Conservation (phyloP, 306 rosid genomes). For the Cicer arietinum region DNA sequence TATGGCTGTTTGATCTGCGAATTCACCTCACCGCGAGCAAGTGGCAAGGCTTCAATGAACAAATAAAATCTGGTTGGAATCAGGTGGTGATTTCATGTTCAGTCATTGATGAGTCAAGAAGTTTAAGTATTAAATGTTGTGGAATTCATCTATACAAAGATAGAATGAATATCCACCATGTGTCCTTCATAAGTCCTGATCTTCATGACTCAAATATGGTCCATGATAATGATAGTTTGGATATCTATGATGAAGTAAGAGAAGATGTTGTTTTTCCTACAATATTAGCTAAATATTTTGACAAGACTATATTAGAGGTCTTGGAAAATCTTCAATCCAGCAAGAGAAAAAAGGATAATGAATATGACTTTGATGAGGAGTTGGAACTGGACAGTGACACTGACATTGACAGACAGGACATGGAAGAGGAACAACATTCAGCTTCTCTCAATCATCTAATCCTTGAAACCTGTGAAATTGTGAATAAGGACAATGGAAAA, state of each 20-base stretch:
- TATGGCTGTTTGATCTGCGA: conserved; percentile 40
- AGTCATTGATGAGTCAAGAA: background rate
- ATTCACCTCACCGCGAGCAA: background rate
- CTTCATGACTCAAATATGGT: conserved; percentile 19
- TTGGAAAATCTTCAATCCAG: conserved; percentile 27
- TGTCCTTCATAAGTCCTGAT: conserved; percentile 40
- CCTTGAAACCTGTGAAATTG: conserved; percentile 9
- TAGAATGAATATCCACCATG: conserved; percentile 38
- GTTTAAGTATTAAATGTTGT: conserved; percentile 27
- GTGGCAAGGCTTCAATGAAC: conserved; percentile 27
- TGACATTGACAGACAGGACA: background rate
- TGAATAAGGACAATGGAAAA: background rate
- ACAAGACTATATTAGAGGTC: background rate
- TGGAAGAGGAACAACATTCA: conserved; percentile 35
- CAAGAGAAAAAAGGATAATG: background rate
- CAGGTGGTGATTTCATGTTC: conserved; percentile 38
- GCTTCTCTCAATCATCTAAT: conserved; percentile 8
- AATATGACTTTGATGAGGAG: background rate
- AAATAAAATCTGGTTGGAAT: conserved; percentile 41
- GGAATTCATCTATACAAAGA: conserved; percentile 46
- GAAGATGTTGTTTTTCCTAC: conserved; percentile 25
- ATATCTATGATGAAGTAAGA: conserved; percentile 41
- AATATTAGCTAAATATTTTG: conserved; percentile 16
- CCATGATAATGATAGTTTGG: conserved; percentile 15
- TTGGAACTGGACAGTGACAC: conserved; percentile 25